A percentile compares a stretch with the other conserved stretches of the same genome.
These are phyloP conservation scores for Clitocybe nebularis DNA, from an alignment of 1,284 basidiomycete genomes.

Conservation along the genomic window DNA sequence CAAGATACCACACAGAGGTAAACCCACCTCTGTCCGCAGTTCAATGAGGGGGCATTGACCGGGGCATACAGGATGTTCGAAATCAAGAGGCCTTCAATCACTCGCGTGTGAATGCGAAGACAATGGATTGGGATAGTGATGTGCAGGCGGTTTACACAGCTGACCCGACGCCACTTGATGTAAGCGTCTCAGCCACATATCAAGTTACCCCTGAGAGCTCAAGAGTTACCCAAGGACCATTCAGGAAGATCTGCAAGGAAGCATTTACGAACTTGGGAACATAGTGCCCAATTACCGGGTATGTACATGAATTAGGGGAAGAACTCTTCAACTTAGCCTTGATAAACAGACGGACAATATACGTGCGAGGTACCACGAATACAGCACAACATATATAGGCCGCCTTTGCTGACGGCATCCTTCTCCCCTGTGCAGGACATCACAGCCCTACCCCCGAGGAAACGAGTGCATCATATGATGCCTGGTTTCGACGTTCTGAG, in stretches of 20 bases:
- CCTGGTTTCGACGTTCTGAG: slow-evolving; percentile 46
- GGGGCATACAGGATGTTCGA: slow-evolving; percentile 24
- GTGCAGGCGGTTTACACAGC: slow-evolving; percentile 42
- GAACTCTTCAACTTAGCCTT: not conserved
- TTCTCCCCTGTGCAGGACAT: slow-evolving; percentile 37
- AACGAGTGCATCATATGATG: slow-evolving; percentile 59
- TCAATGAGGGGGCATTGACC: slow-evolving; percentile 9
- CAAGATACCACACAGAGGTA: slow-evolving; percentile 39
- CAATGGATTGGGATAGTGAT: slow-evolving; percentile 48
- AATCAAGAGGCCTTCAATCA: slow-evolving; percentile 35
- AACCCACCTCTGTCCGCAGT: not conserved
- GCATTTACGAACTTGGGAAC: slow-evolving; percentile 57
- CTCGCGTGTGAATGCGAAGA: slow-evolving; percentile 38
- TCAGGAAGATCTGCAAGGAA: slow-evolving; percentile 45
- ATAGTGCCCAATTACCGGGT: slow-evolving; percentile 43
- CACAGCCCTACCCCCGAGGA: slow-evolving; percentile 49
- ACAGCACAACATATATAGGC: not conserved
- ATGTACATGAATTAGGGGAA: slow-evolving; percentile 12
- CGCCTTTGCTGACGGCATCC: slow-evolving; percentile 13
- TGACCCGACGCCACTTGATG: slow-evolving; percentile 48
- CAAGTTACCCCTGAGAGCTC: too few relatives aligned
- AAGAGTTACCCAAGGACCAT: too few relatives aligned
- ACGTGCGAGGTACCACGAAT: slow-evolving; percentile 35
- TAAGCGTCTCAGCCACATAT: too few relatives aligned
- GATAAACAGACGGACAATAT: slow-evolving; percentile 35